phyloP scores from a whole-genome alignment of 164 flowering plant species.

The Santalum album region DNA sequence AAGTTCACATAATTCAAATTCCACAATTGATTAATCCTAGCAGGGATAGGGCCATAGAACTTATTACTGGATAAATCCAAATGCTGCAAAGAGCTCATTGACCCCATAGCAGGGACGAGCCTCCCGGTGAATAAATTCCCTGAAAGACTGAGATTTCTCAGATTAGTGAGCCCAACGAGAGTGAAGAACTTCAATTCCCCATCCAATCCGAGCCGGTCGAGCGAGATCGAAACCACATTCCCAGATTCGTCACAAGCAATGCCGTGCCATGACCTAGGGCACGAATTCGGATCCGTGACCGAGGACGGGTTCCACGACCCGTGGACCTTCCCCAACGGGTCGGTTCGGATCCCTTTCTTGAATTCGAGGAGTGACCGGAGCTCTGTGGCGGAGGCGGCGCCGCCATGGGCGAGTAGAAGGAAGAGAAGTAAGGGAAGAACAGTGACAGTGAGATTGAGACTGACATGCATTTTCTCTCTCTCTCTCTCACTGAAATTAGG shows the following conservation, averaged over 20 bases:
- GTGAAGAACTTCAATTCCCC: conserved; percentile 79
- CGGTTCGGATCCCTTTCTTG: conserved; percentile 66
- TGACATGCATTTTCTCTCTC: neutral
- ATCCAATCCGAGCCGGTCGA: conserved; percentile 41
- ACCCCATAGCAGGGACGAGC: conserved; percentile 60
- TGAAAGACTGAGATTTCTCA: conserved; percentile 52
- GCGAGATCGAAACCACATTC: conserved; percentile 31
- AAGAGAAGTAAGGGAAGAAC: too few relatives aligned
- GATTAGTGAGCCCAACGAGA: conserved; percentile 37
- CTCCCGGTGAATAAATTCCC: conserved; percentile 72
- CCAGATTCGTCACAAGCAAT: conserved; percentile 39
- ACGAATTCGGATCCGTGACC: conserved; percentile 15
- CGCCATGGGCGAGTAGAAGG: neutral
- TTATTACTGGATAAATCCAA: conserved; percentile 70
- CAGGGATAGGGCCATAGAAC: conserved; percentile 82
- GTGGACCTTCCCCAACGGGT: conserved; percentile 38
- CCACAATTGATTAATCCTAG: conserved; percentile 54
- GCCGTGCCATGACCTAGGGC: conserved; percentile 61
- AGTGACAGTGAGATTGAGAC: neutral
- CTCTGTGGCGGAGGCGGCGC: conserved; percentile 24
- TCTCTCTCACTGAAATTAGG: neutral
- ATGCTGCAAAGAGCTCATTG: conserved; percentile 40
- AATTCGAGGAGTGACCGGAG: conserved; percentile 66
- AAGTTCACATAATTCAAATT: conserved; percentile 55
- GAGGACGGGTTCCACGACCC: conserved; percentile 35